Conservation (phyloP, 805 yeast species). For the Metschnikowia peoriensis region DNA sequence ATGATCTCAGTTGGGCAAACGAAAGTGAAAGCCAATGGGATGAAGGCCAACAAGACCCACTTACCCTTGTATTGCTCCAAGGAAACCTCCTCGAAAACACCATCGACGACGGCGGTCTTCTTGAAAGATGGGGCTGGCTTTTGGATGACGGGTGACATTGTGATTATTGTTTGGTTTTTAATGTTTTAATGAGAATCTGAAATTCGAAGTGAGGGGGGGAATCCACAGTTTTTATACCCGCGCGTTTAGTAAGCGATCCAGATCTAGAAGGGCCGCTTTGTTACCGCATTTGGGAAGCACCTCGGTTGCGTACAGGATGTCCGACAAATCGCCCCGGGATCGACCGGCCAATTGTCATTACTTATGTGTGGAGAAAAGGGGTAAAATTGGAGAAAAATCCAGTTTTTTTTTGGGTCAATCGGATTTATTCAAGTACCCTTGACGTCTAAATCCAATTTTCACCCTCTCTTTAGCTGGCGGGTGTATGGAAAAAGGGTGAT, state of each 20-base stretch:
- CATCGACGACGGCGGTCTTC: conserved; percentile 97
- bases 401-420: background rate
- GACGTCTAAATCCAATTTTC: background rate
- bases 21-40: conserved; percentile 98
- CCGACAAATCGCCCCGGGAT: conserved; percentile 5
- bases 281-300: conserved; percentile 10
- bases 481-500: too few species aligned
- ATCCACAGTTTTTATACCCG: conserved; percentile 14
- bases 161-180: background rate
- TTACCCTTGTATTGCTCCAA: conserved; percentile 96
- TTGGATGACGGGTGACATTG: conserved; percentile 88
- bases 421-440: background rate
- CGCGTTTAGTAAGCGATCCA: conserved; percentile 15
- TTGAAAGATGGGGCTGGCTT: conserved; percentile 95
- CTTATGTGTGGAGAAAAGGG: background rate
- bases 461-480: too few species aligned
- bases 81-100: conserved; percentile 91
- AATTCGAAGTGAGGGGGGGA: background rate
- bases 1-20: conserved; percentile 99
- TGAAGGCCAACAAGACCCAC: conserved; percentile 95
- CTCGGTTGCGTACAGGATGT: conserved; percentile 3
- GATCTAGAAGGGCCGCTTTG: conserved; percentile 19
- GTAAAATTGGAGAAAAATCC: background rate
- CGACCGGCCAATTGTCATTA: background rate
- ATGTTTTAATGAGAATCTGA: background rate